A percentile compares a stretch with the other conserved stretches of the same genome.
Conservation (phyloP, 805 yeast species). For the Barnettozyma salicaria region DNA sequence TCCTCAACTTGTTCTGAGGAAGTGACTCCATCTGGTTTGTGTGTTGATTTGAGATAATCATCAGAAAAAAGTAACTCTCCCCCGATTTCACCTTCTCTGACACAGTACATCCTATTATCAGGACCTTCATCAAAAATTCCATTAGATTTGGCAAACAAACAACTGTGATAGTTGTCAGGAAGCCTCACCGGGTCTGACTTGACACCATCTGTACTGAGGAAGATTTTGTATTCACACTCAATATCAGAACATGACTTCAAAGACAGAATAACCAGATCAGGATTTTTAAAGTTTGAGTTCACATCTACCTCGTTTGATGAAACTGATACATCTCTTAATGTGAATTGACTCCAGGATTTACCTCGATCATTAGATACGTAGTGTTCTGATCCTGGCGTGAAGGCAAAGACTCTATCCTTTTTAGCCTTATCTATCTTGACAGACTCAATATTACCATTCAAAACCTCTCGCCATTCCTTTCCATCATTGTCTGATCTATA, state of each 20-base stretch:
- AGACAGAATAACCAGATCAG: slow-evolving; percentile 34
- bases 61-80: slow-evolving; percentile 32
- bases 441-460: slow-evolving; percentile 28
- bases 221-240: slow-evolving; percentile 32
- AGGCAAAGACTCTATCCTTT: slow-evolving; percentile 35
- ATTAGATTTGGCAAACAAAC: slow-evolving; percentile 28
- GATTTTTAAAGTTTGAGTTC: slow-evolving; percentile 34
- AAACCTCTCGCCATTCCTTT: slow-evolving; percentile 33
- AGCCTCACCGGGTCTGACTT: slow-evolving; percentile 26
- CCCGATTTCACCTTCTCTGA: slow-evolving; percentile 36
- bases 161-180: slow-evolving; percentile 25
- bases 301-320: slow-evolving; percentile 21
- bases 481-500: slow-evolving; percentile 46
- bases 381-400: slow-evolving; percentile 30
- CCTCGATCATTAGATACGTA: slow-evolving; percentile 39
- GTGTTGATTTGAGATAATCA: slow-evolving; percentile 38
- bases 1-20: slow-evolving; percentile 29
- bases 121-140: slow-evolving; percentile 23
- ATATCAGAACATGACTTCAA: slow-evolving; percentile 22
- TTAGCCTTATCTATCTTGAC: slow-evolving; percentile 31
- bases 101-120: slow-evolving; percentile 34
- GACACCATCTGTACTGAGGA: slow-evolving; percentile 43
- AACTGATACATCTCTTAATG: slow-evolving; percentile 23
- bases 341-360: slow-evolving; percentile 33
- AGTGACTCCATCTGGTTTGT: slow-evolving; percentile 25